Base-by-base conservation (phyloP, 176 grass and related monocot genomes). In the Eragrostis nindensis region DNA sequence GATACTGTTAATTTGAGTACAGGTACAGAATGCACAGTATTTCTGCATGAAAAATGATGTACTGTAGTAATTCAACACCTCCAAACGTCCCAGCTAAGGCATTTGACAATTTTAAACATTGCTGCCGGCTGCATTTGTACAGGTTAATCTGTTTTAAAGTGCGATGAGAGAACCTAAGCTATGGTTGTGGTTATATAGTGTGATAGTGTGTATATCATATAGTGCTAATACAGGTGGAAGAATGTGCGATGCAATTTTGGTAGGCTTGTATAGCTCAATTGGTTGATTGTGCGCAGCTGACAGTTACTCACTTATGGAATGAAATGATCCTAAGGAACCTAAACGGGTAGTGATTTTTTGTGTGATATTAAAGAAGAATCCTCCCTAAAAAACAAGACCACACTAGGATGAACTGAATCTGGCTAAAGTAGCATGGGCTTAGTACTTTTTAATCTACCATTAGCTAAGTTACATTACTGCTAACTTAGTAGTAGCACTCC, bases 121-220 rank as follows among this genome's bases (percentile, higher is more conserved):
- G 29, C 12, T 66, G 36, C 29, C 57, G 46, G 48, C 8, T 21
- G 1, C 53, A 82, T 21, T 50, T 71, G 44, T n/a, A 30, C 38
- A 65, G 79, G 4, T 57, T 36, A 56, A 48, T 83, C n/a, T 71
- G 22, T 77, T 81, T 42, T 30, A 39, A 53, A 30, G 13, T 36
- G 32, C 32, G 32, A 36, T 36, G 32, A 36, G 32, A 36, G 32
- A 36, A 36, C 32, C 32, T 36, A 4, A 36, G 32, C 4, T 36
- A 4, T 36, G 32, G 32, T 36, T 36, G 32, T 36, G 32, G 32
- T 36, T 36, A 36, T 36, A 4, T 36, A 36, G 32, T 36, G 32
- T 4, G 32, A 36, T 36, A 36, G 32, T 36, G 32, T 36, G 32
- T 36, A 36, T 36, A 36, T 36, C 32, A 1, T 36, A 36, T 1